phyloP scores from a whole-genome alignment of 164 flowering plant genomes.

The Dillenia suffruticosa region DNA sequence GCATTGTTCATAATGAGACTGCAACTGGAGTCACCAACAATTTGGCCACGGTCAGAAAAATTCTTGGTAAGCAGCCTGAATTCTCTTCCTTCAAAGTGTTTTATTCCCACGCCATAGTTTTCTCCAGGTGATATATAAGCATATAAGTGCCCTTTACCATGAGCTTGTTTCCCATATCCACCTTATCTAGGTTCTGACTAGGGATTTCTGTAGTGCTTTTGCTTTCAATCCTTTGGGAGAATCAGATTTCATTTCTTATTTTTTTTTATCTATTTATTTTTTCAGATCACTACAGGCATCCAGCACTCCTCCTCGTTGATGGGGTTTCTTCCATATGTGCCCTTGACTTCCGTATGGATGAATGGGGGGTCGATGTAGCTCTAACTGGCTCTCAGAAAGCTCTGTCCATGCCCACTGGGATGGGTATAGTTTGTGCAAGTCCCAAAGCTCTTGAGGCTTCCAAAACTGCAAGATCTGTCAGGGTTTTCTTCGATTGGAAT shows the following conservation, averaged over 20 bases:
- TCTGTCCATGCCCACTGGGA: slow-evolving; percentile 95
- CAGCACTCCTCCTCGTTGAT: slow-evolving; percentile 88
- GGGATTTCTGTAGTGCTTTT: no score
- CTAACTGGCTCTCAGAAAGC: slow-evolving; percentile 97
- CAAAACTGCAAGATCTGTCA: slow-evolving; percentile 76
- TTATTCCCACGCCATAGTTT: no score
- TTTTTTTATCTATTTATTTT: neutral
- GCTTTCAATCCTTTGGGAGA: no score
- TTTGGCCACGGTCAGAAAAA: slow-evolving; percentile 68
- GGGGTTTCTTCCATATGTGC: slow-evolving; percentile 98
- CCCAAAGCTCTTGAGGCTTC: slow-evolving; percentile 93
- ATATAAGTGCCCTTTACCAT: no score
- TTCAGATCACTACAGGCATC: slow-evolving; percentile 82
- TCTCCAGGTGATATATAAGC: no score
- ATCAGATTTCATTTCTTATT: no score
- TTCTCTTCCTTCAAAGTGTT: no score
- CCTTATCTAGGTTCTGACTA: no score
- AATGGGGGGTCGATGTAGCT: slow-evolving; percentile 98
- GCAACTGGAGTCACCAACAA: slow-evolving; percentile 98
- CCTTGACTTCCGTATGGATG: slow-evolving; percentile 97
- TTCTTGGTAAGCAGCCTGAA: slow-evolving; percentile 56
- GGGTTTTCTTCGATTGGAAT: slow-evolving; percentile 96
- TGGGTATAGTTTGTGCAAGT: slow-evolving; percentile 93
- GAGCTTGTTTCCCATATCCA: no score
- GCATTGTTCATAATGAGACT: slow-evolving; percentile 95